Evolutionary conservation across 2,329 filamentous ascomycete genomes (phyloP).

Genomic region (Chaetomiaceae sp.): DNA sequence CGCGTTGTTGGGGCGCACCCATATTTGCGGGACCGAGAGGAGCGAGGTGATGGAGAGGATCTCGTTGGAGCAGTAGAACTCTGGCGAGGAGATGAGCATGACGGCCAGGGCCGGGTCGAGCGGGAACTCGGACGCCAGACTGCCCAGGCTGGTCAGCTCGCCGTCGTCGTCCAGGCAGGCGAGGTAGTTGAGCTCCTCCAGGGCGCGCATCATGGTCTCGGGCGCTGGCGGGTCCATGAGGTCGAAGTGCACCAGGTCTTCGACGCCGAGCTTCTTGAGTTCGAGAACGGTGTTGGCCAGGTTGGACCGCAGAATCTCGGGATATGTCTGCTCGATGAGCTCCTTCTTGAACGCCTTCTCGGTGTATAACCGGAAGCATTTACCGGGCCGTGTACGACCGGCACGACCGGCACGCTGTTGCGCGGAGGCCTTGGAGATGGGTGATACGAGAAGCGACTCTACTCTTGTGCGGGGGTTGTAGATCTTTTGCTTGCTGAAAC

Average conservation of each 20-base stretch:
- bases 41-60: constrained; percentile 92
- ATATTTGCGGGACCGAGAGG: constrained; percentile 90
- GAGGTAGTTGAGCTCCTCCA: constrained; percentile 96
- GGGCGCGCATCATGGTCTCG: constrained; percentile 94
- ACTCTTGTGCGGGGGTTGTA: constrained; percentile 97
- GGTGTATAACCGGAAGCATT: constrained; percentile 96
- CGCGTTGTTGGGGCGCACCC: constrained; percentile 78
- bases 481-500: constrained; percentile 99
- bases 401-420: constrained; percentile 98
- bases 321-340: constrained; percentile 94
- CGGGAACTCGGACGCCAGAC: constrained; percentile 89
- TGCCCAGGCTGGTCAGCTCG: constrained; percentile 79
- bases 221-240: constrained; percentile 97
- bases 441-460: constrained; percentile 93
- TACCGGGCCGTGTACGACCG: constrained; percentile 95
- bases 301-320: constrained; percentile 92
- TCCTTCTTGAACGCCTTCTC: constrained; percentile 96
- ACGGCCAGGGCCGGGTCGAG: constrained; percentile 91
- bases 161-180: constrained; percentile 96
- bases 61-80: constrained; percentile 98
- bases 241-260: constrained; percentile 96
- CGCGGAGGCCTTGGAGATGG: constrained; percentile 95
- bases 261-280: constrained; percentile 92
- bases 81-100: constrained; percentile 95
- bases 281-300: constrained; percentile 92